Conservation (phyloP, 441 rosid genomes). For the Gossypium lobatum region DNA sequence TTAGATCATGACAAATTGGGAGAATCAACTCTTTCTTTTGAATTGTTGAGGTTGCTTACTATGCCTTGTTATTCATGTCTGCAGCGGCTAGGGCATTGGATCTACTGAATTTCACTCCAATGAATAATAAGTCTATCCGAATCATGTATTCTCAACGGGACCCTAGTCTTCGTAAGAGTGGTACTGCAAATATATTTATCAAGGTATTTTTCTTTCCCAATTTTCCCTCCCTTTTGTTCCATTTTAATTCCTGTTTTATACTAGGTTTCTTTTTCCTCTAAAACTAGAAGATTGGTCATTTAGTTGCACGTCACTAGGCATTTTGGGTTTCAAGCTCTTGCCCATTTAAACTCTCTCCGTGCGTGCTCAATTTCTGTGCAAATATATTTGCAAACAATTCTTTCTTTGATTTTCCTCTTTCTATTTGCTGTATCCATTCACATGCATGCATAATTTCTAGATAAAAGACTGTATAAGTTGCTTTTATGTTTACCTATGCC, state of each 20-base stretch:
- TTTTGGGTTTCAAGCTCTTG: neutral
- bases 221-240: too few species aligned
- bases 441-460: neutral
- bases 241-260: too few species aligned
- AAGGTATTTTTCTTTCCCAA: slow-evolving; percentile 34
- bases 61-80: neutral
- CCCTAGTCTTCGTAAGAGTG: slow-evolving; percentile 64
- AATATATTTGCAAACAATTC: neutral
- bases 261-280: too few species aligned
- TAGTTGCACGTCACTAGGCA: neutral
- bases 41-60: neutral
- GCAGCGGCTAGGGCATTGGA: slow-evolving; percentile 61
- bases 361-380: neutral
- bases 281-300: too few species aligned
- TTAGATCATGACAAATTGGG: neutral
- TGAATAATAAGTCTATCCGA: slow-evolving; percentile 47
- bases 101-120: slow-evolving; percentile 43
- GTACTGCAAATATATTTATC: slow-evolving; percentile 60
- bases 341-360: neutral
- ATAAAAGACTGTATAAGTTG: neutral
- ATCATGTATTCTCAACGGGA: slow-evolving; percentile 70
- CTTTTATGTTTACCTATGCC: neutral
- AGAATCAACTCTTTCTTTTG: neutral
- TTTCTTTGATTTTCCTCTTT: neutral
- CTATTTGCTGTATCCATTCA: neutral